Evolutionary conservation across 1,139 yeast species (phyloP).

Genomic region (Debaryomyces sp.): DNA sequence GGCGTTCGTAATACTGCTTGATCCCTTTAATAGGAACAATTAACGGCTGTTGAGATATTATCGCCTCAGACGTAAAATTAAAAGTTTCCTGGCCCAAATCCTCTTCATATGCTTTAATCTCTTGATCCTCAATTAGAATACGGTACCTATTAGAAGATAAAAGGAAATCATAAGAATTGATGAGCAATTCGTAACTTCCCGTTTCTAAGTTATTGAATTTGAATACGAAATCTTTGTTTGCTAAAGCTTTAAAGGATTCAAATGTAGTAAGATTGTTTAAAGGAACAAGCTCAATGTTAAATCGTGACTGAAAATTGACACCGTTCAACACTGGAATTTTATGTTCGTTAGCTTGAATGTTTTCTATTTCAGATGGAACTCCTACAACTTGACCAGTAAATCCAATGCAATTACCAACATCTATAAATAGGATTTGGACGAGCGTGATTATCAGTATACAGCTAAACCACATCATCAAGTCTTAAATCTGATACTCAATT

Average conservation of each 20-base stretch:
- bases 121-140: slow-evolving; percentile 24
- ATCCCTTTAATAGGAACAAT: slow-evolving; percentile 22
- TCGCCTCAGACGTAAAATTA: slow-evolving; percentile 21
- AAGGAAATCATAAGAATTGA: slow-evolving; percentile 42
- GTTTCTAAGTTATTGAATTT: slow-evolving; percentile 23
- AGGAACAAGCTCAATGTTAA: slow-evolving; percentile 31
- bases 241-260: slow-evolving; percentile 16
- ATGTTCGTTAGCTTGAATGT: slow-evolving; percentile 19
- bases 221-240: slow-evolving; percentile 32
- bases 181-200: slow-evolving; percentile 39
- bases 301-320: slow-evolving; percentile 37
- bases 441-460: neutral
- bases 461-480: neutral
- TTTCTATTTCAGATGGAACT: slow-evolving; percentile 28
- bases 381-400: slow-evolving; percentile 23
- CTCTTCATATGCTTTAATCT: slow-evolving; percentile 26
- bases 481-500: neutral
- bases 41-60: slow-evolving; percentile 25
- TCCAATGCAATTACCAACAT: slow-evolving; percentile 13
- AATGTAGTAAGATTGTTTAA: slow-evolving; percentile 13
- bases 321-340: slow-evolving; percentile 34
- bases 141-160: slow-evolving; percentile 29
- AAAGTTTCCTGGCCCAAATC: slow-evolving; percentile 18
- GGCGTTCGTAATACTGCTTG: slow-evolving; percentile 40
- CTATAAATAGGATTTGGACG: neutral